Conservation (phyloP, 164 flowering plant genomes). For the Amborella trichopoda region DNA sequence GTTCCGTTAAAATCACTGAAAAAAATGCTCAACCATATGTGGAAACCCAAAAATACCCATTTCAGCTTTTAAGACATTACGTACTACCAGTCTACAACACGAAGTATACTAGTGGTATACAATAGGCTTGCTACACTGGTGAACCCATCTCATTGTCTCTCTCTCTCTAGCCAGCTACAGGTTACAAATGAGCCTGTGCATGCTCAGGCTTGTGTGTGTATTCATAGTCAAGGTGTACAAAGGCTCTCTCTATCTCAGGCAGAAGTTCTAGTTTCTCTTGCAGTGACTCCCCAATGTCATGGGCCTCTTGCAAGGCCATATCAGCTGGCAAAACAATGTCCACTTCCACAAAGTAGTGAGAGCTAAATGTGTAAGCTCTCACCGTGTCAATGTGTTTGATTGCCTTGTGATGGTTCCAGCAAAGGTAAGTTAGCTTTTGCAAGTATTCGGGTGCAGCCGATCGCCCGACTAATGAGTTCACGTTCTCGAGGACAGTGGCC, state of each 20-base stretch:
- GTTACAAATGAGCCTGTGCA: constrained; percentile 39
- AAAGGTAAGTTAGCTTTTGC: constrained; percentile 81
- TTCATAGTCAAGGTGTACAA: constrained; percentile 92
- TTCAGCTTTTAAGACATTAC: neutral
- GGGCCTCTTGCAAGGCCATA: constrained; percentile 84
- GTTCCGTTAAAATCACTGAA: neutral
- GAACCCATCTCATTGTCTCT: neutral
- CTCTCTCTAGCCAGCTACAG: neutral
- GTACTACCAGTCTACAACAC: neutral
- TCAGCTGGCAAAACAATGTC: constrained; percentile 79
- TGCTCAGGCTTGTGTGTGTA: constrained; percentile 84
- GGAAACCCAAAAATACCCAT: neutral
- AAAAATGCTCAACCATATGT: neutral
- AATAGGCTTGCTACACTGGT: neutral
- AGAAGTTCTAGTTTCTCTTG: constrained; percentile 85
- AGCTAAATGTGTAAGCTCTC: constrained; percentile 94
- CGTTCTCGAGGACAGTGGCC: constrained; percentile 78
- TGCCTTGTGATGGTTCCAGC: constrained; percentile 90
- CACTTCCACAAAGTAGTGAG: constrained; percentile 97
- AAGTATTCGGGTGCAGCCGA: constrained; percentile 86
- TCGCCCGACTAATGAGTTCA: constrained; percentile 75
- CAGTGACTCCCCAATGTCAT: constrained; percentile 79
- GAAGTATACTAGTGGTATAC: neutral
- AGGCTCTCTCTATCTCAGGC: constrained; percentile 87
- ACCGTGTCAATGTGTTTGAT: constrained; percentile 71